These are phyloP conservation scores for Nicotiana rustica DNA, from an alignment of 305 asterid species.

Conservation along the genomic window DNA sequence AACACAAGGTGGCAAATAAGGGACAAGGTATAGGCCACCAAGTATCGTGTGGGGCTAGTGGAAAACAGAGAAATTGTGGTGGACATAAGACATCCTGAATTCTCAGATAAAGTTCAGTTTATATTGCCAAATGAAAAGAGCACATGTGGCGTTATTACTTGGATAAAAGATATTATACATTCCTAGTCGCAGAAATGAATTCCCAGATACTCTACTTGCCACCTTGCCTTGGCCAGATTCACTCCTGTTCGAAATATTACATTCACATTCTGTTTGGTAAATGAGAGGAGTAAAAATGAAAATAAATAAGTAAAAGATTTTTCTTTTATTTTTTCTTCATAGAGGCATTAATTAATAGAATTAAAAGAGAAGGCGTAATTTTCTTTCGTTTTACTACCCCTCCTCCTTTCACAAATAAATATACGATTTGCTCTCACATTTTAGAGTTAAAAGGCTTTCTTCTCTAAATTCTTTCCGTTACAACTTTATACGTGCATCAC, in stretches of 20 bases:
- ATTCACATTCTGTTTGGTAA: neutral
- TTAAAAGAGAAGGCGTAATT: no score
- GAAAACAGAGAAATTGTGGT: conserved; percentile 59
- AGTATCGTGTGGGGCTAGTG: conserved; percentile 56
- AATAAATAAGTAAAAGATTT: no score
- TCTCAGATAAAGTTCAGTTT: conserved; percentile 59
- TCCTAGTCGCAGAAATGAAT: neutral
- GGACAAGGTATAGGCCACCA: conserved; percentile 38
- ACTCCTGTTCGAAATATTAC: neutral
- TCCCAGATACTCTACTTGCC: neutral
- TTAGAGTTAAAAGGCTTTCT: no score
- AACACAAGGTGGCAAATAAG: conserved; percentile 38
- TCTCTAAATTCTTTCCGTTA: no score
- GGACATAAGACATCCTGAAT: conserved; percentile 36
- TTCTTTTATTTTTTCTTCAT: no score
- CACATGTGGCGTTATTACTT: conserved; percentile 54
- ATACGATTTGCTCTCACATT: no score
- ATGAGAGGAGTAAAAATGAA: neutral
- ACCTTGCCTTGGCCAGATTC: neutral
- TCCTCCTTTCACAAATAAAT: no score
- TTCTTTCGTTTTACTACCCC: no score
- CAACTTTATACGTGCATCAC: no score
- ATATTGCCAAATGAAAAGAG: conserved; percentile 54
- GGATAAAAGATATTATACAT: conserved; percentile 58
- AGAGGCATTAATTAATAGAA: no score